These are phyloP conservation scores for Paecilomyces niveus DNA, from an alignment of 2,329 filamentous ascomycete genomes.

Conservation along the genomic window DNA sequence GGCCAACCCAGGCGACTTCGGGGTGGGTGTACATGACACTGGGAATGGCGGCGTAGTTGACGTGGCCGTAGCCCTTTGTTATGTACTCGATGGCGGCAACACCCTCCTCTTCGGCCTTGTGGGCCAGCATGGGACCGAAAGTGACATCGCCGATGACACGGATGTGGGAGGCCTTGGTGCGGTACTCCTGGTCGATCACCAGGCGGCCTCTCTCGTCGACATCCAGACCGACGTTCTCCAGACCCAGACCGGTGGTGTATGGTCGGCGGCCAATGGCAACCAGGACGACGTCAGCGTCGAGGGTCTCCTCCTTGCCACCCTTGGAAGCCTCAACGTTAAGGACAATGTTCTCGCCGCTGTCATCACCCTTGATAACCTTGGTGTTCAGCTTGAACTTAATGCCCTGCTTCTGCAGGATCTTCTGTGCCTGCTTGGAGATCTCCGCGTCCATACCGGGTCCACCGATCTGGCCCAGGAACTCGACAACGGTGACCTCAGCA, in stretches of 20 bases:
- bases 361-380: constrained; percentile 85
- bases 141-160: constrained; percentile 93
- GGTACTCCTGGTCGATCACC: constrained; percentile 97
- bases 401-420: constrained; percentile 91
- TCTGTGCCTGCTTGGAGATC: constrained; percentile 84
- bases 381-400: constrained; percentile 98
- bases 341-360: constrained; percentile 67
- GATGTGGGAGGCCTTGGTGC: constrained; percentile 95
- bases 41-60: constrained; percentile 97
- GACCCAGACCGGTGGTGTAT: constrained; percentile 82
- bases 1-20: constrained; percentile 96
- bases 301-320: constrained; percentile 86
- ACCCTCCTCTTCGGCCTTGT: constrained; percentile 98
- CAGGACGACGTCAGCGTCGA: constrained; percentile 91
- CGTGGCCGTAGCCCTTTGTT: constrained; percentile 94
- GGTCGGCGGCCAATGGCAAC: constrained; percentile 94
- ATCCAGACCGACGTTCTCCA: constrained; percentile 75
- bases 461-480: constrained; percentile 93
- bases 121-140: constrained; percentile 96
- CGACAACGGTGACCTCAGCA: constrained; percentile 90
- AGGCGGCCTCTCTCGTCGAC: constrained; percentile 87
- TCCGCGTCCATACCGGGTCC: constrained; percentile 96
- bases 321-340: constrained; percentile 86
- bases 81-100: constrained; percentile 95
- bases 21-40: constrained; percentile 99